A percentile compares a stretch with the other conserved stretches of the same genome.
Evolutionary conservation across 1,139 yeast species (phyloP).

Genomic region (Taphrina betulina): DNA sequence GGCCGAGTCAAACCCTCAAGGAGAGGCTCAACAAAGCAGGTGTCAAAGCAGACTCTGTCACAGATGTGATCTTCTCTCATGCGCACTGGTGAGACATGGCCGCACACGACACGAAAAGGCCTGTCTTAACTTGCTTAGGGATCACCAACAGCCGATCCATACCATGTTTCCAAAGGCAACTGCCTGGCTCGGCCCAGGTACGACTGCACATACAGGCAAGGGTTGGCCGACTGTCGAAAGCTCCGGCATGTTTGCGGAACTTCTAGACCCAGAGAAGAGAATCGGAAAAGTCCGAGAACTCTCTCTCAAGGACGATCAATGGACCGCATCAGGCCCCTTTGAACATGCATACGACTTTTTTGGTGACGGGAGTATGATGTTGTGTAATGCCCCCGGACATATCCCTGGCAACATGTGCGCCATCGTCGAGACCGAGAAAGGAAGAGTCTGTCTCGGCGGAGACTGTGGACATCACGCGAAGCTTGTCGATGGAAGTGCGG

Average conservation of each 20-base stretch:
- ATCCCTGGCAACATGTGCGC: slow-evolving; percentile 28
- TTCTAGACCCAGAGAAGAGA: slow-evolving; percentile 11
- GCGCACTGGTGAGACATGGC: slow-evolving; percentile 9
- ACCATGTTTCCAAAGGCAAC: slow-evolving; percentile 15
- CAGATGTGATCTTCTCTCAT: slow-evolving; percentile 17
- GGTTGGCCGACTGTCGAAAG: slow-evolving; percentile 11
- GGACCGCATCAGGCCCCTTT: slow-evolving; percentile 13
- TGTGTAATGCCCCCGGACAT: slow-evolving; percentile 21
- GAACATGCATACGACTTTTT: slow-evolving; percentile 7
- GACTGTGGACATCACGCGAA: slow-evolving; percentile 21
- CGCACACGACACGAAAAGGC: too few species aligned
- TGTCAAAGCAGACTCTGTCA: slow-evolving; percentile 2
- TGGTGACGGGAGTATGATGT: slow-evolving; percentile 19
- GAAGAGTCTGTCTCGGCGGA: slow-evolving; percentile 16
- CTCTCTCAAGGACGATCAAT: slow-evolving; percentile 3
- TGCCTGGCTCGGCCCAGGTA: slow-evolving; percentile 25
- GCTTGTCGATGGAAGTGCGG: slow-evolving; percentile 7
- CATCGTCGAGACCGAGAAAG: slow-evolving; percentile 5
- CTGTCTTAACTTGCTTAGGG: slow-evolving; percentile 1
- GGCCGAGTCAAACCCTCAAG: background rate
- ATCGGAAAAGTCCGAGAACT: slow-evolving; percentile 21
- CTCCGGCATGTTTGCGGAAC: slow-evolving; percentile 19
- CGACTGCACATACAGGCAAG: slow-evolving; percentile 14
- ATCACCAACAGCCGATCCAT: slow-evolving; percentile 20
- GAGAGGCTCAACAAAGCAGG: slow-evolving; percentile 5